A percentile compares a stretch with the other conserved stretches of the same genome.
Evolutionary conservation across 495 filamentous ascomycete genomes (phyloP).

Genomic region (Hyaloscypha bicolor): DNA sequence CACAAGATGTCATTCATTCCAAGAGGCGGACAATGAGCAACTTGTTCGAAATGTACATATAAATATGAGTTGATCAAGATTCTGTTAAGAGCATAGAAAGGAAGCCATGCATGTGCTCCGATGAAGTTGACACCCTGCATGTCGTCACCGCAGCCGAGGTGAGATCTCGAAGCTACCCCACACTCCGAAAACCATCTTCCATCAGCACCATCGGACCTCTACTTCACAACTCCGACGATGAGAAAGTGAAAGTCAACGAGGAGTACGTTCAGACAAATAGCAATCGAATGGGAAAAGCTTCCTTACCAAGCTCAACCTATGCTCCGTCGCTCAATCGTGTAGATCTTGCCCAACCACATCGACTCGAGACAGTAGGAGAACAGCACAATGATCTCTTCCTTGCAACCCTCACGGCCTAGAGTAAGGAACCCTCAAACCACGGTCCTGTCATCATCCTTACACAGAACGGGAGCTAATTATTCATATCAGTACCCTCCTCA

Average conservation of each 20-base stretch:
- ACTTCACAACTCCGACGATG: neutral
- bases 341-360: conserved; percentile 19
- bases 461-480: too few relatives aligned
- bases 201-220: neutral
- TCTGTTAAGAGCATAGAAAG: neutral
- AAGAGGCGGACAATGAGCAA: too few relatives aligned
- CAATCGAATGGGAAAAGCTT: neutral
- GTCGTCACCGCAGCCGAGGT: conserved; percentile 2
- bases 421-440: conserved; percentile 11
- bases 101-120: neutral
- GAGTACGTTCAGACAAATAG: neutral
- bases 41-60: too few relatives aligned
- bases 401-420: conserved; percentile 20
- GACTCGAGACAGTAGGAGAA: neutral
- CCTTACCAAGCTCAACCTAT: neutral
- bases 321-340: conserved; percentile 23
- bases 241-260: neutral
- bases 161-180: conserved; percentile 11
- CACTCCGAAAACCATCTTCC: neutral
- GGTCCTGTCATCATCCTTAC: too few relatives aligned
- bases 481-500: neutral
- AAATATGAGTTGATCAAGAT: too few relatives aligned
- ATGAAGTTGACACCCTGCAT: neutral
- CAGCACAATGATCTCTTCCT: conserved; percentile 25
- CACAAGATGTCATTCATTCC: too few relatives aligned